Evolutionary conservation across 805 yeast species (phyloP).

Genomic region (Debaryomyces prosopidis): DNA sequence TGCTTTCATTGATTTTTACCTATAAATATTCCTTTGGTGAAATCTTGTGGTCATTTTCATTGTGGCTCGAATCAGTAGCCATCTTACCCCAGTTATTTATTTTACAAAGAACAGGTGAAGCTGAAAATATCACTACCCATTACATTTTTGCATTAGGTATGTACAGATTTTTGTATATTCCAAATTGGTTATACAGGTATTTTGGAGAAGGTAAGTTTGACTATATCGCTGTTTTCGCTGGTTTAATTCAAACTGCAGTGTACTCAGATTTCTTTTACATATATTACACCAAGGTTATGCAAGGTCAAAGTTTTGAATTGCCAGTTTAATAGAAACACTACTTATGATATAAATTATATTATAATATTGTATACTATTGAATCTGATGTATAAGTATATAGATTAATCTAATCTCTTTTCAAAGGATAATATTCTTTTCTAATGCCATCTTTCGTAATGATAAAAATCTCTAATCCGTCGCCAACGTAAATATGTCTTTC

Average conservation of each 20-base stretch:
- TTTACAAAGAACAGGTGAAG: slow-evolving; percentile 86
- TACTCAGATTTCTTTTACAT: slow-evolving; percentile 96
- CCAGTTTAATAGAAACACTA: slow-evolving; percentile 44
- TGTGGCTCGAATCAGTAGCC: slow-evolving; percentile 92
- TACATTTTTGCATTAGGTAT: slow-evolving; percentile 92
- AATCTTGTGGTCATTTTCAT: slow-evolving; percentile 80
- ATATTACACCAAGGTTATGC: slow-evolving; percentile 76
- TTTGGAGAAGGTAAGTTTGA: slow-evolving; percentile 64
- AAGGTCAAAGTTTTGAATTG: slow-evolving; percentile 73
- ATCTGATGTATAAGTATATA: background rate
- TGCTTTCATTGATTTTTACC: slow-evolving; percentile 61
- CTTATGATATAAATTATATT: background rate
- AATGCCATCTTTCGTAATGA: slow-evolving; percentile 92
- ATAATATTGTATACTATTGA: background rate
- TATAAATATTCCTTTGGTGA: slow-evolving; percentile 63
- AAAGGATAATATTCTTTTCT: slow-evolving; percentile 79
- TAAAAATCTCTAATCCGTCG: slow-evolving; percentile 88
- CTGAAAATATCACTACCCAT: slow-evolving; percentile 84
- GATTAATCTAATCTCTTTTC: slow-evolving; percentile 85
- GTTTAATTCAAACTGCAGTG: slow-evolving; percentile 79
- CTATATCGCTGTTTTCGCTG: slow-evolving; percentile 71
- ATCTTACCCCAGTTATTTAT: slow-evolving; percentile 91
- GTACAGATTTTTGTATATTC: slow-evolving; percentile 86
- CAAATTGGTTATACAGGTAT: slow-evolving; percentile 94
- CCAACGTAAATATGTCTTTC: slow-evolving; percentile 99